Percentiles rank a stretch among this genome's conserved stretches.
These are phyloP conservation scores for Cyclotella baltica DNA, from an alignment of 108 stramenopile species.

Conservation along the genomic window DNA sequence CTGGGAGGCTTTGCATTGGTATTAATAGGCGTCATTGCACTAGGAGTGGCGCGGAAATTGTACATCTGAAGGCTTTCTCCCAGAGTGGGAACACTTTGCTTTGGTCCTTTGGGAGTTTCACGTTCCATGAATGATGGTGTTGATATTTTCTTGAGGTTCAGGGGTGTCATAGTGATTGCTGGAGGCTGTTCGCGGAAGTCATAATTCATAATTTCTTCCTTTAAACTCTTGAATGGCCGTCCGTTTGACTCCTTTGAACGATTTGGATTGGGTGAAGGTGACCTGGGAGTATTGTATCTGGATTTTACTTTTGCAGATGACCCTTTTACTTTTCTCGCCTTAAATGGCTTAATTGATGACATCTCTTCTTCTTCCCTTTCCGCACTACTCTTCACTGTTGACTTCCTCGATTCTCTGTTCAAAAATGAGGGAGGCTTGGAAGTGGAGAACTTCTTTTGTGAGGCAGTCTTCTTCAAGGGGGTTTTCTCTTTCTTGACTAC, in stretches of 20 bases:
- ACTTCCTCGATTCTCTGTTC: not conserved
- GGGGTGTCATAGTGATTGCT: not conserved
- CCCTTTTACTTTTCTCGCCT: constrained; percentile 25
- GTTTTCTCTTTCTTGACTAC: not conserved
- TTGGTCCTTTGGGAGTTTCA: constrained; percentile 3
- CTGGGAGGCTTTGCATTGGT: constrained; percentile 21
- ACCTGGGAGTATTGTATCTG: constrained; percentile 22
- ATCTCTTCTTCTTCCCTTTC: constrained; percentile 26
- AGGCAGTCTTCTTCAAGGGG: not conserved
- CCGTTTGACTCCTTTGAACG: not conserved
- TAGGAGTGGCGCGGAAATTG: not conserved
- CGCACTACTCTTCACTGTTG: constrained; percentile 17
- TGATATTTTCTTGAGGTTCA: not conserved
- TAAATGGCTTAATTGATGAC: constrained; percentile 33
- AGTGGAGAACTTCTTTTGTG: not conserved
- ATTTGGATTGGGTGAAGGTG: not conserved
- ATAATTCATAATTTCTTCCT: not conserved
- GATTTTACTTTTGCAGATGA: constrained; percentile 24
- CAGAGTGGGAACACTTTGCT: constrained; percentile 31
- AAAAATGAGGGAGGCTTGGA: constrained; percentile 31
- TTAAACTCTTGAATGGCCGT: constrained; percentile 16
- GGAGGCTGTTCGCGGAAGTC: constrained; percentile 12
- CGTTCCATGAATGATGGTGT: constrained; percentile 15
- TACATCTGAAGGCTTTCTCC: constrained; percentile 37
- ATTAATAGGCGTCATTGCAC: constrained; percentile 1